phyloP scores from a whole-genome alignment of 495 filamentous ascomycete species.

The Talaromyces borbonicus region DNA sequence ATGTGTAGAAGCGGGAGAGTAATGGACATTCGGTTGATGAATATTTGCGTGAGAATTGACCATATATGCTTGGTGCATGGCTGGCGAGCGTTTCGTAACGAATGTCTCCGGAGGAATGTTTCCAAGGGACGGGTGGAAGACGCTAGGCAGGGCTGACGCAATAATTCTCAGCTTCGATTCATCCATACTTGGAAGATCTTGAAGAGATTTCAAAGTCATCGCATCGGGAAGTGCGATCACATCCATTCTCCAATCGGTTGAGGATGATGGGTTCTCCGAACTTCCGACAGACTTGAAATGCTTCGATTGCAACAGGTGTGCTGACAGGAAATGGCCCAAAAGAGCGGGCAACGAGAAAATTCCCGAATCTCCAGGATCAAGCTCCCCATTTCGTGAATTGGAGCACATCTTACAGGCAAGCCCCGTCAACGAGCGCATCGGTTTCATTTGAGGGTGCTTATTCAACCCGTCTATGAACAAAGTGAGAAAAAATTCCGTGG shows the following conservation, averaged over 20 bases:
- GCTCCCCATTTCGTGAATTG: constrained; percentile 6
- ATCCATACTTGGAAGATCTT: constrained; percentile 43
- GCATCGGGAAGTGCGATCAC: constrained; percentile 61
- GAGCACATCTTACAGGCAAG: constrained; percentile 55
- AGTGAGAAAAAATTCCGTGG: constrained; percentile 42
- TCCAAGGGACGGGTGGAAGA: constrained; percentile 20
- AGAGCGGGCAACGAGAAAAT: constrained; percentile 52
- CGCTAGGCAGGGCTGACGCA: constrained; percentile 45
- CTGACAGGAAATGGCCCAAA: constrained; percentile 56
- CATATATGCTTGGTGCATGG: constrained; percentile 9
- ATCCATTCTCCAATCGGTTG: constrained; percentile 52
- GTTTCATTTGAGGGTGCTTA: constrained; percentile 52
- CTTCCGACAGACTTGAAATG: constrained; percentile 15
- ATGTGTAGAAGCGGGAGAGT: constrained; percentile 29
- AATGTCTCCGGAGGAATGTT: neutral
- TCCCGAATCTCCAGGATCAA: constrained; percentile 24
- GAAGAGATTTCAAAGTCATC: constrained; percentile 35
- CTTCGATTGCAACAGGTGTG: constrained; percentile 36
- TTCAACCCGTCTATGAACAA: constrained; percentile 60
- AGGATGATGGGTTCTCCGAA: constrained; percentile 12
- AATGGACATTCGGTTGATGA: constrained; percentile 59
- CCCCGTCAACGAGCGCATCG: constrained; percentile 55
- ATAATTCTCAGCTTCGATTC: constrained; percentile 44
- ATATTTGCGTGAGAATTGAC: constrained; percentile 64
- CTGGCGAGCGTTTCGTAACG: neutral